phyloP scores from a whole-genome alignment of 768 basidiomycete species.

The Tulasnella sp. region DNA sequence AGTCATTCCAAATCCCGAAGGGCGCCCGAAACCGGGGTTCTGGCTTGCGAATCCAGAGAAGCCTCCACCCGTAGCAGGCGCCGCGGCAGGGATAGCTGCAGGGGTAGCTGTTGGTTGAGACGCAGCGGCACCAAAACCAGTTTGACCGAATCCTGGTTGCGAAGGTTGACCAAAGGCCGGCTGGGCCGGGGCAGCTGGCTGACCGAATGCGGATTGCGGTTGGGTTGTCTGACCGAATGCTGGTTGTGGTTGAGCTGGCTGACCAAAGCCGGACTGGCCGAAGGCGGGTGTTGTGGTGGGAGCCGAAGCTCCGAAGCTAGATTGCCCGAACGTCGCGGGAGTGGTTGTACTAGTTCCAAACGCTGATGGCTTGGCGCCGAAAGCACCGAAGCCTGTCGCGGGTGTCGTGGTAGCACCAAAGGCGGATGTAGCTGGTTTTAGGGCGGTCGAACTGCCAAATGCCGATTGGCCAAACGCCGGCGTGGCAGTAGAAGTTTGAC shows the following conservation, averaged over 20 bases:
- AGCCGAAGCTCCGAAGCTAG: slow-evolving; percentile 14
- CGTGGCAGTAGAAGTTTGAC: slow-evolving; percentile 13
- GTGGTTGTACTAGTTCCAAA: slow-evolving; percentile 10
- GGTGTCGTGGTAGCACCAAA: slow-evolving; percentile 25
- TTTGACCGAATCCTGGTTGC: slow-evolving; percentile 21
- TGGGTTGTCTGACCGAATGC: slow-evolving; percentile 34
- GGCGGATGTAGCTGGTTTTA: slow-evolving; percentile 21
- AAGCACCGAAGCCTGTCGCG: slow-evolving; percentile 25
- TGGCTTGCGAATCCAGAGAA: slow-evolving; percentile 30
- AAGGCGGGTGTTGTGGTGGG: slow-evolving; percentile 30
- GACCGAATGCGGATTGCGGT: slow-evolving; percentile 35
- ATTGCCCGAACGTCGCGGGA: slow-evolving; percentile 14
- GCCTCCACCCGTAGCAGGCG: slow-evolving; percentile 4
- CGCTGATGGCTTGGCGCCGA: slow-evolving; percentile 25
- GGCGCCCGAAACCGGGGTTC: slow-evolving; percentile 41
- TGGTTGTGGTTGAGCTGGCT: slow-evolving; percentile 29
- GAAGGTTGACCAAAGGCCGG: slow-evolving; percentile 32
- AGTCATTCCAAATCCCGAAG: slow-evolving; percentile 44
- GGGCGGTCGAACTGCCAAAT: slow-evolving; percentile 16
- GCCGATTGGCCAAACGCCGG: slow-evolving; percentile 22
- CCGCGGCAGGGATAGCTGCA: not conserved
- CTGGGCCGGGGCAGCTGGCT: slow-evolving; percentile 27
- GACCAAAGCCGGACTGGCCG: slow-evolving; percentile 26
- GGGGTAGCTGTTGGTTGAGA: not conserved
- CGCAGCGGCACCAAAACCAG: not conserved